These are phyloP conservation scores for Saussurea involucrata DNA, from an alignment of 129 eudicot species.

Conservation along the genomic window DNA sequence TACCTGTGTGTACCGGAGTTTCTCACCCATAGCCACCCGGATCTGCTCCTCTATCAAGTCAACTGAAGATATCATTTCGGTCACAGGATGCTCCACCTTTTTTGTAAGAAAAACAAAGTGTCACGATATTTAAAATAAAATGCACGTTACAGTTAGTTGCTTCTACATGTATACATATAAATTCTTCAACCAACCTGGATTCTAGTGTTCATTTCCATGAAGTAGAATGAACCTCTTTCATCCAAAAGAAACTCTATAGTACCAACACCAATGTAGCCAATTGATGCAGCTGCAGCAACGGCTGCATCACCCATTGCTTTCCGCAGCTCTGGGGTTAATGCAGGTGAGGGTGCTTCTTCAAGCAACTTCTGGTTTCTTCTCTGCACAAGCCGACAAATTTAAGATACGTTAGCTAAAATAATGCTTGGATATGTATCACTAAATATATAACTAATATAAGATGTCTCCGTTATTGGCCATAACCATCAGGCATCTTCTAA, in stretches of 20 bases:
- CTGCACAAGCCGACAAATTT: conserved; percentile 43
- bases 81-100: conserved; percentile 99
- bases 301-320: conserved; percentile 99
- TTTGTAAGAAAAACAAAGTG: neutral
- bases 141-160: neutral
- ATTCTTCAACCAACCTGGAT: conserved; percentile 64
- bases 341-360: conserved; percentile 99
- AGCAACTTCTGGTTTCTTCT: conserved; percentile 97
- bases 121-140: conserved; percentile 4
- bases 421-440: neutral
- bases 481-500: neutral
- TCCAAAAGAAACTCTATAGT: conserved; percentile 96
- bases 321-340: conserved; percentile 87
- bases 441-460: neutral
- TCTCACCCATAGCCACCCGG: conserved; percentile 95
- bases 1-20: conserved; percentile 90
- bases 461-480: neutral
- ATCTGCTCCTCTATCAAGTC: conserved; percentile 99
- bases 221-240: conserved; percentile 95
- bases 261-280: conserved; percentile 98
- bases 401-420: neutral
- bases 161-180: neutral
- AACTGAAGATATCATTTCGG: conserved; percentile 97
- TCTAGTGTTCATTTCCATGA: conserved; percentile 99
- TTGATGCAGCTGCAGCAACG: conserved; percentile 97